These are phyloP conservation scores for Aquilaria agallochum DNA, from an alignment of 441 rosid species.

Conservation along the genomic window DNA sequence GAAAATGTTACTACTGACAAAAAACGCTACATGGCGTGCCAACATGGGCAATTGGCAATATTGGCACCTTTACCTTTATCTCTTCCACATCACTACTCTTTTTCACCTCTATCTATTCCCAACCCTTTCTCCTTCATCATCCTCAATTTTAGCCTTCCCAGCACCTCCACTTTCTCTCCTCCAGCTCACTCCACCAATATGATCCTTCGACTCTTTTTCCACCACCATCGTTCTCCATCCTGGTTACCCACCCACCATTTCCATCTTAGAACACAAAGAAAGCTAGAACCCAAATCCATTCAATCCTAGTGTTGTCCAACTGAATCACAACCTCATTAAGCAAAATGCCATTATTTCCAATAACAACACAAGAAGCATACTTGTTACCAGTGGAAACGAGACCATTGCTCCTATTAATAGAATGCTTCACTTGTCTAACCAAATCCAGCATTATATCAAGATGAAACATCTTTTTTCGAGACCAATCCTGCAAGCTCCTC, in stretches of 20 bases:
- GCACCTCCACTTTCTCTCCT: neutral
- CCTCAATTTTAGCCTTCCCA: too few species aligned
- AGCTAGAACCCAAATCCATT: neutral
- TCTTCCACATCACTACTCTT: neutral
- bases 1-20: too few species aligned
- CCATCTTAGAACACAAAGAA: too few species aligned
- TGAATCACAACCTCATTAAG: conserved; percentile 73
- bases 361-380: conserved; percentile 80
- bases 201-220: too few species aligned
- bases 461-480: conserved; percentile 45
- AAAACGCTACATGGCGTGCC: too few species aligned
- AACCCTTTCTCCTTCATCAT: too few species aligned
- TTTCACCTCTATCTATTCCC: neutral
- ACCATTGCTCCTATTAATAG: conserved; percentile 46
- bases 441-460: conserved; percentile 57
- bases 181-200: neutral
- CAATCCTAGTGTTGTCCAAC: conserved; percentile 72
- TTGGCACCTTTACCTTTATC: neutral
- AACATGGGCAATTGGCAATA: too few species aligned
- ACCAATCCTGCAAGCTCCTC: conserved; percentile 54
- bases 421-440: conserved; percentile 45
- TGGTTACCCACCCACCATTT: too few species aligned
- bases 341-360: conserved; percentile 89
- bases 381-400: conserved; percentile 27
- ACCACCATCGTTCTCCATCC: too few species aligned